These are phyloP conservation scores for Trichoderma sp. DNA, from an alignment of 2,329 filamentous ascomycete genomes.

Conservation along the genomic window DNA sequence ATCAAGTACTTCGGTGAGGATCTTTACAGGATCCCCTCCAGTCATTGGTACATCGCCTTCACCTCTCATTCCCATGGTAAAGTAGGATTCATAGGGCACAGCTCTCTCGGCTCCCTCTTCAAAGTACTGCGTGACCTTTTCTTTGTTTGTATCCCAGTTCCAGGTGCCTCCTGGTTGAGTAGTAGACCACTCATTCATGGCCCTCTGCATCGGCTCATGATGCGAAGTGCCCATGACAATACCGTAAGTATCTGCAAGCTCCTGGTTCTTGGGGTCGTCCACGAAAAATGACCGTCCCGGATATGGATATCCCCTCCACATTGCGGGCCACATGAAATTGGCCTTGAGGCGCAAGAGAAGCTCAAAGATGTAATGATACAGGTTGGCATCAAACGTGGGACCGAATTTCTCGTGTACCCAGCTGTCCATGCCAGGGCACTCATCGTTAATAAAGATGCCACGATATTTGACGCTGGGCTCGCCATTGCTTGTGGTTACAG, in stretches of 20 bases:
- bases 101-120: slow-evolving; percentile 53
- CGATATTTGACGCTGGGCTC: slow-evolving; percentile 58
- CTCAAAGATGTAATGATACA: slow-evolving; percentile 63
- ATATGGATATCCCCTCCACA: slow-evolving; percentile 54
- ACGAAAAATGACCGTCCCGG: slow-evolving; percentile 58
- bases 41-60: slow-evolving; percentile 54
- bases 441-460: slow-evolving; percentile 61
- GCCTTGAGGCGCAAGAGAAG: slow-evolving; percentile 56
- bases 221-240: slow-evolving; percentile 64
- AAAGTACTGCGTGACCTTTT: slow-evolving; percentile 56
- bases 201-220: slow-evolving; percentile 63
- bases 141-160: slow-evolving; percentile 57
- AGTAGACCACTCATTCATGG: slow-evolving; percentile 48
- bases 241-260: slow-evolving; percentile 59
- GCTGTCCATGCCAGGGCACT: slow-evolving; percentile 44
- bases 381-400: slow-evolving; percentile 51
- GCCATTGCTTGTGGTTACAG: slow-evolving; percentile 32
- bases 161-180: slow-evolving; percentile 48
- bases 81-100: slow-evolving; percentile 55
- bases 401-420: slow-evolving; percentile 53
- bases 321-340: slow-evolving; percentile 67
- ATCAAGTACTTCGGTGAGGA: slow-evolving; percentile 52
- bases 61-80: slow-evolving; percentile 60
- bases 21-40: slow-evolving; percentile 47
- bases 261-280: slow-evolving; percentile 57